Conservation (phyloP, 345 rosid genomes). For the Gossypium australe region DNA sequence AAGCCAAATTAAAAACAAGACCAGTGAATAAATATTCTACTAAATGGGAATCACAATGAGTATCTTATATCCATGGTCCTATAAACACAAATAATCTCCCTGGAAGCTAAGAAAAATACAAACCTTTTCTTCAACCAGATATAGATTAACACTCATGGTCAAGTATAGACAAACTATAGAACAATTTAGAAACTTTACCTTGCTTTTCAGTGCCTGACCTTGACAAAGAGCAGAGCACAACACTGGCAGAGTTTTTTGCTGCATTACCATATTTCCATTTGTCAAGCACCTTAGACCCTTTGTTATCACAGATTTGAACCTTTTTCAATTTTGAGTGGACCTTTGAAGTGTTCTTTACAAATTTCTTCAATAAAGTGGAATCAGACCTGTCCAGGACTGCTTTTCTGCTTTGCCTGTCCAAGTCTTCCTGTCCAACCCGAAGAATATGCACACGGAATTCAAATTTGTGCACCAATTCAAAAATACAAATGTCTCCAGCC, state of each 20-base stretch:
- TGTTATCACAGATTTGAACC: slow-evolving; percentile 25
- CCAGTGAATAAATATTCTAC: neutral
- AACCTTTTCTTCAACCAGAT: neutral
- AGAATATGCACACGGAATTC: slow-evolving; percentile 53
- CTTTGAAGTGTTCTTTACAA: slow-evolving; percentile 29
- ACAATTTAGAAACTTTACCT: slow-evolving; percentile 19
- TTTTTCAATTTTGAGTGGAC: slow-evolving; percentile 29
- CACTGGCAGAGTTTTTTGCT: slow-evolving; percentile 15
- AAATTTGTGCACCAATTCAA: slow-evolving; percentile 41
- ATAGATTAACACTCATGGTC: neutral
- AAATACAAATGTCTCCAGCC: slow-evolving; percentile 49
- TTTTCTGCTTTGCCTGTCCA: slow-evolving; percentile 23
- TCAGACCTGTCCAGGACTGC: slow-evolving; percentile 21
- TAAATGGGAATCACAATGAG: neutral
- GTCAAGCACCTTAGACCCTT: slow-evolving; percentile 25
- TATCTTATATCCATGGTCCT: neutral
- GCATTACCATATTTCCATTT: slow-evolving; percentile 21
- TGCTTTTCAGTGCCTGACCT: slow-evolving; percentile 19
- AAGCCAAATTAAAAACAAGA: slow-evolving; percentile 7
- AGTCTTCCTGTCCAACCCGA: slow-evolving; percentile 37
- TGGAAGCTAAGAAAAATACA: neutral
- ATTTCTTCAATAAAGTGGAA: slow-evolving; percentile 26
- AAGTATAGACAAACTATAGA: neutral
- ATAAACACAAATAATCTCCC: neutral
- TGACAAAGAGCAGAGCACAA: slow-evolving; percentile 19